These are phyloP conservation scores for Marchantia polymorpha DNA, from an alignment of 225 moss, liverwort and hornwort species.

Conservation along the genomic window DNA sequence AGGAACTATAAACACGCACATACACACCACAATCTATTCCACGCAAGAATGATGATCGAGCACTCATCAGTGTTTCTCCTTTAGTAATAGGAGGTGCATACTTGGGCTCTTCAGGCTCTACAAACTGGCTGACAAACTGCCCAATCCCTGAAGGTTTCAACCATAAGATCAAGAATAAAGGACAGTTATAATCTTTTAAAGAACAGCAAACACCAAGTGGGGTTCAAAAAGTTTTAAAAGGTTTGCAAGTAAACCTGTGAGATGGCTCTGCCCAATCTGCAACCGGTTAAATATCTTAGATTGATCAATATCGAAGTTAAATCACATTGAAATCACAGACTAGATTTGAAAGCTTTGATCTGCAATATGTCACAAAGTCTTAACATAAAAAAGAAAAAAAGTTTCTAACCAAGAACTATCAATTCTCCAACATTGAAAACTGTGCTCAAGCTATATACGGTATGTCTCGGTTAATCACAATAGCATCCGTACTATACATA, in stretches of 20 bases:
- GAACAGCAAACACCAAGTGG: conserved; percentile 13
- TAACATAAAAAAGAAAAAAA: too few relatives aligned
- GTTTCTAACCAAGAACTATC: background rate
- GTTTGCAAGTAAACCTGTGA: conserved; percentile 92
- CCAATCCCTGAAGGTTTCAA: conserved; percentile 59
- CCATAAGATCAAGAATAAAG: background rate
- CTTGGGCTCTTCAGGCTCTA: conserved; percentile 92
- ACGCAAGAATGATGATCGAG: background rate
- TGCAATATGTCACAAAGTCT: conserved; percentile 15
- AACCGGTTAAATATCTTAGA: background rate
- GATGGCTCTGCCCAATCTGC: conserved; percentile 98
- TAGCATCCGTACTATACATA: too few relatives aligned
- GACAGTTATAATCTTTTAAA: background rate
- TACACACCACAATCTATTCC: too few relatives aligned
- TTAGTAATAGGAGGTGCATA: conserved; percentile 98
- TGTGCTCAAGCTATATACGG: background rate
- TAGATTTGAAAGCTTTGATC: conserved; percentile 70
- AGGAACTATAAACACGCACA: too few relatives aligned
- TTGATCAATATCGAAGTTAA: background rate
- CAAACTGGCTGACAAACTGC: conserved; percentile 86
- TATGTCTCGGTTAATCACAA: too few relatives aligned
- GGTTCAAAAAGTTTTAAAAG: conserved; percentile 97
- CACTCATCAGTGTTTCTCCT: conserved; percentile 83
- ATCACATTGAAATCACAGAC: conserved; percentile 32
- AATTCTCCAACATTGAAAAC: background rate